Base-by-base conservation (phyloP, 169 alveolate genomes). In the Eimeria brunetti region DNA sequence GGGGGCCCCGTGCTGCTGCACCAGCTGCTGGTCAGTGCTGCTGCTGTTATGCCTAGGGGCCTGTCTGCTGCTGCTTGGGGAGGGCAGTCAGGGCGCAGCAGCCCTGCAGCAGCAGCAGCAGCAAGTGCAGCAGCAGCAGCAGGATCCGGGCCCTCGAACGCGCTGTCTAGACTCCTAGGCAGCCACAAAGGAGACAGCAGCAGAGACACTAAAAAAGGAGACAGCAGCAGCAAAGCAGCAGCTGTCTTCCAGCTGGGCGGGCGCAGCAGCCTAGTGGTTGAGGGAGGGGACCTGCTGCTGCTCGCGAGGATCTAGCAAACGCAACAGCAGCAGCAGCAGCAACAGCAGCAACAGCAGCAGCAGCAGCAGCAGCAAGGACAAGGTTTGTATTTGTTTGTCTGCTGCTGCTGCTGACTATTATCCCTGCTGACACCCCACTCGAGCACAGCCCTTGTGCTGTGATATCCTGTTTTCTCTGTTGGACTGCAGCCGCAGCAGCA, bases 1-100 rank as follows among this genome's bases (percentile, higher is more conserved):
- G 84, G 76, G 27, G 94, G 86, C 53, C 86, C 88, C 56, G 69
- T 88, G 69, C 94, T 88, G 84, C 94, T 67, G 94, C 86, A 69
- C 51, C 94, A 88, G 84, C 67, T 67, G 30, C 56, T 20, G 4
- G 86, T 69, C 5, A 49, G 53, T 49, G 60, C 86, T 7, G 94
- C 33, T 3, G 94, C 94, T 11, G 94, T 51, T 8, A 11, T 88
- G 53, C 86, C 86, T 44, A 46, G 85, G 2, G 85, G 73, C 0
- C 53, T 64, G 33, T 64, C 84, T 38, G 38, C 78, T 12, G 27
- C 44, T 11, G n/a, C n/a, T n/a, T n/a, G n/a, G n/a, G n/a, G n/a
- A n/a, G n/a, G n/a, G n/a, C 33, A 27, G 44, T 69, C 38, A 12
- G 58, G 62, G 22, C 36, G 33, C 85, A 24, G 62, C 85, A 8